These are phyloP conservation scores for Starmerella asiatica DNA, from an alignment of 805 yeast species.

Conservation along the genomic window DNA sequence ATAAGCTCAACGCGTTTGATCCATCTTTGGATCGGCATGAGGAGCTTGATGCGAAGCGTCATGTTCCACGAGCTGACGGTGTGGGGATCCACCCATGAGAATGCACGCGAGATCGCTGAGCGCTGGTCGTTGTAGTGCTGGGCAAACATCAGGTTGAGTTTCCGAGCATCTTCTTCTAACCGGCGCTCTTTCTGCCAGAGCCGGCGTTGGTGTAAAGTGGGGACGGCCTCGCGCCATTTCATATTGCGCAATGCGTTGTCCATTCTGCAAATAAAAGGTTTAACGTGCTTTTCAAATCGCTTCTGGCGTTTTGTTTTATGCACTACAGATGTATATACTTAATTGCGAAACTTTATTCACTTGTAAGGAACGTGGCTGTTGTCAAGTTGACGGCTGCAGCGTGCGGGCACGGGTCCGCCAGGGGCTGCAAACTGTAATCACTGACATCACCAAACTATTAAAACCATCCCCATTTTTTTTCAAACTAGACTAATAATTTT, in stretches of 20 bases:
- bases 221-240: constrained; percentile 1
- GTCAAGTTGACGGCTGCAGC: too few relatives aligned
- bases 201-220: constrained; percentile 17
- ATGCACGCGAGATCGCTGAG: constrained; percentile 1
- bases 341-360: too few relatives aligned
- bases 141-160: constrained; percentile 15
- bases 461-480: too few relatives aligned
- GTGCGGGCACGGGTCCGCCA: too few relatives aligned
- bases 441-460: too few relatives aligned
- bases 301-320: too few relatives aligned
- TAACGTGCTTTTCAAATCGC: too few relatives aligned
- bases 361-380: too few relatives aligned
- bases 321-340: too few relatives aligned
- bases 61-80: background rate
- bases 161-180: constrained; percentile 14
- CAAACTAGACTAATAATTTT: too few relatives aligned
- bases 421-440: too few relatives aligned
- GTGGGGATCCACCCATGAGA: constrained; percentile 1
- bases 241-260: background rate
- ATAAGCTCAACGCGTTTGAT: background rate
- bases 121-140: constrained; percentile 9
- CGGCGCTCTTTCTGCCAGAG: constrained; percentile 18
- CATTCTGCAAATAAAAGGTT: too few relatives aligned
- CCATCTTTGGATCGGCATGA: constrained; percentile 1
- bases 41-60: constrained; percentile 2